These are phyloP conservation scores for Lophium mytilinum DNA, from an alignment of 495 filamentous ascomycete genomes.

Conservation along the genomic window DNA sequence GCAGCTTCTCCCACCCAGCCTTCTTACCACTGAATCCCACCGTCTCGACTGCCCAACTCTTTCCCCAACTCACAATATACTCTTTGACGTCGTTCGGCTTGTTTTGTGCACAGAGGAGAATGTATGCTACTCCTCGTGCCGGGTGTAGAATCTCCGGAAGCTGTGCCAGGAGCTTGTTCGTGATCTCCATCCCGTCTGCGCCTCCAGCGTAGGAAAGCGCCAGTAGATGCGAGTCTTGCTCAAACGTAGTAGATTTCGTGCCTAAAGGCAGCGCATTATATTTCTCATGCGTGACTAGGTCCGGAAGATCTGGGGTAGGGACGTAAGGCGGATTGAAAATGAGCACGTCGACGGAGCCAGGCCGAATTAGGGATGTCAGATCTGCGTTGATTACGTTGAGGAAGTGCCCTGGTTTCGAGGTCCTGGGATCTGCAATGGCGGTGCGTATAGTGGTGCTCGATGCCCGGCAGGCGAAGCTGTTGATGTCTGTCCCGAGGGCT, in stretches of 20 bases:
- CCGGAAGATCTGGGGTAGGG: slow-evolving; percentile 65
- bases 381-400: slow-evolving; percentile 59
- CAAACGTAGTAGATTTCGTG: slow-evolving; percentile 40
- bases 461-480: slow-evolving; percentile 66
- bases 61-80: slow-evolving; percentile 48
- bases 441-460: slow-evolving; percentile 52
- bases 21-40: slow-evolving; percentile 75
- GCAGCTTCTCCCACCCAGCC: slow-evolving; percentile 87
- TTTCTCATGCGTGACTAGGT: slow-evolving; percentile 30
- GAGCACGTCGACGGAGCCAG: slow-evolving; percentile 62
- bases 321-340: slow-evolving; percentile 98
- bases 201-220: slow-evolving; percentile 84
- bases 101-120: slow-evolving; percentile 85
- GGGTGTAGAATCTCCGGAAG: slow-evolving; percentile 55
- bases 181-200: slow-evolving; percentile 84
- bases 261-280: slow-evolving; percentile 26
- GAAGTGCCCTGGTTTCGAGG: slow-evolving; percentile 30
- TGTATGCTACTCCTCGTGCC: slow-evolving; percentile 69
- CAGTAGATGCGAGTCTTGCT: slow-evolving; percentile 71
- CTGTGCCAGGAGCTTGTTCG: slow-evolving; percentile 61
- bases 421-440: slow-evolving; percentile 37
- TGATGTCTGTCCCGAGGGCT: slow-evolving; percentile 72
- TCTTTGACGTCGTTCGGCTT: slow-evolving; percentile 65
- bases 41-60: slow-evolving; percentile 63
- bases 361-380: slow-evolving; percentile 50